Percentiles rank a stretch among this genome's conserved stretches.
Conservation (phyloP, 106 monocot genomes). For the Acanthochlamys bracteata region DNA sequence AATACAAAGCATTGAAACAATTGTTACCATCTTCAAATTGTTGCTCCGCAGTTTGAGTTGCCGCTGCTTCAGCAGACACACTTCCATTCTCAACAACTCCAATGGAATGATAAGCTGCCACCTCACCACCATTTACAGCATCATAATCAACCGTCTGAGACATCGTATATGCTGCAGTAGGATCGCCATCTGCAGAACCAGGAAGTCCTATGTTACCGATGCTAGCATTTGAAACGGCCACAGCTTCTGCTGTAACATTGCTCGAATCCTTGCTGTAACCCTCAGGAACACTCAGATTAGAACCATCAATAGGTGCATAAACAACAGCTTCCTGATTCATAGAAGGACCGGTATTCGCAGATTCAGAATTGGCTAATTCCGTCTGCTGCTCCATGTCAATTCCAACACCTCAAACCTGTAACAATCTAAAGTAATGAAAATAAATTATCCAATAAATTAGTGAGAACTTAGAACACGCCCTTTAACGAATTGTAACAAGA, state of each 20-base stretch:
- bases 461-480: no score
- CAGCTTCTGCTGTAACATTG: neutral
- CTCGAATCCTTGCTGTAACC: neutral
- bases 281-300: conserved; percentile 8
- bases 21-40: conserved; percentile 37
- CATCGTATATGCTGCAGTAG: neutral
- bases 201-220: no score
- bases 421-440: no score
- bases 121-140: conserved; percentile 32
- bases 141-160: conserved; percentile 24
- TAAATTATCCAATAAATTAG: no score
- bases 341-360: neutral
- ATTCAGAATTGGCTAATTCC: neutral
- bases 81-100: conserved; percentile 36
- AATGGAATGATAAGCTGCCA: conserved; percentile 32
- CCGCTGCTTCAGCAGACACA: conserved; percentile 17
- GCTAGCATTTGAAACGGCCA: no score
- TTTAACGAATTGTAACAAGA: no score
- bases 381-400: no score
- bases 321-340: conserved; percentile 1
- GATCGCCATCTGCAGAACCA: neutral
- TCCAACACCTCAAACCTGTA: no score
- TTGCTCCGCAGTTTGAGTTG: conserved; percentile 17
- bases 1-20: neutral
- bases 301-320: conserved; percentile 7